A percentile compares a stretch with the other conserved stretches of the same genome.
phyloP scores from a whole-genome alignment of 2,329 filamentous ascomycete species.

The Fusarium tjaetaba region DNA sequence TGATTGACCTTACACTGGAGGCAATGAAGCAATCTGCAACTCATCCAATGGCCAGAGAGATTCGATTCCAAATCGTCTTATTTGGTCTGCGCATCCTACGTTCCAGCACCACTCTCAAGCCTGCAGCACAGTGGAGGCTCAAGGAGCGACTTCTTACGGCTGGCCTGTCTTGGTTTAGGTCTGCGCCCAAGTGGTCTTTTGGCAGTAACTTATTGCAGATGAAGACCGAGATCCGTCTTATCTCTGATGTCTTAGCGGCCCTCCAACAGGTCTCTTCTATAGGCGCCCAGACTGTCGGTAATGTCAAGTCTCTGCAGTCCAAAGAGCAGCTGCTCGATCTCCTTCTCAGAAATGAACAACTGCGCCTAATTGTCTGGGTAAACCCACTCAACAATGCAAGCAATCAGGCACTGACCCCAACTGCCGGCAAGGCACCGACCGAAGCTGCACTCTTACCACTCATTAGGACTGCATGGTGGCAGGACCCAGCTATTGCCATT shows the following conservation, averaged over 20 bases:
- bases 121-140: constrained; percentile 77
- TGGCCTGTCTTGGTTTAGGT: constrained; percentile 87
- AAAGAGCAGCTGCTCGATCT: constrained; percentile 87
- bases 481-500: constrained; percentile 87
- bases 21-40: constrained; percentile 75
- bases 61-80: constrained; percentile 88
- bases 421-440: constrained; percentile 51
- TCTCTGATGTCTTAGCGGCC: constrained; percentile 77
- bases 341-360: constrained; percentile 85
- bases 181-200: constrained; percentile 89
- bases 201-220: constrained; percentile 93
- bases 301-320: constrained; percentile 72
- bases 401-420: constrained; percentile 51
- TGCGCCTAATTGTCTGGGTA: constrained; percentile 88
- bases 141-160: constrained; percentile 91
- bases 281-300: constrained; percentile 61
- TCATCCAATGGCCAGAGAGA: constrained; percentile 89
- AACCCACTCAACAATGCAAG: constrained; percentile 75
- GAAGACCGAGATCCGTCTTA: constrained; percentile 87
- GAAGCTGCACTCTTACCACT: constrained; percentile 68
- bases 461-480: constrained; percentile 85
- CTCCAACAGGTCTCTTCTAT: constrained; percentile 73
- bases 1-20: constrained; percentile 82
- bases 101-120: constrained; percentile 73
- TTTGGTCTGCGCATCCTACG: constrained; percentile 83